Percentiles rank a stretch among this genome's conserved stretches.
Evolutionary conservation across 768 basidiomycete species (phyloP).

Genomic region (Asterophora parasitica): DNA sequence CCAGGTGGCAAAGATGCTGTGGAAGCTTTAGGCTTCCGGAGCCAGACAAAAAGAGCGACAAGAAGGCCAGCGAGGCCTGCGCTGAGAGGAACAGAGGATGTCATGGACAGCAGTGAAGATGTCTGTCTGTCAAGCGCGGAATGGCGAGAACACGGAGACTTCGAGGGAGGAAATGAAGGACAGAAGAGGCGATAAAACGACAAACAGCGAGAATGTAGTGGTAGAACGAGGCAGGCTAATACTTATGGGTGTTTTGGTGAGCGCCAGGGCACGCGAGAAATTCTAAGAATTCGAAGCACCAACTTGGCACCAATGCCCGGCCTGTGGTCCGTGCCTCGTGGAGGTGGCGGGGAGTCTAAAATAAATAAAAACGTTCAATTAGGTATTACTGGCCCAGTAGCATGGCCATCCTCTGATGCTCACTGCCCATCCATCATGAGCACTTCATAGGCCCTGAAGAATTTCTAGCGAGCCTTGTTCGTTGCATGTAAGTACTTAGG

Average conservation of each 20-base stretch:
- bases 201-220: slow-evolving; percentile 7
- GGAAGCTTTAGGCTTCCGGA: slow-evolving; percentile 39
- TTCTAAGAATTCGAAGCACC: slow-evolving; percentile 17
- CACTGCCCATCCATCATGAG: no score
- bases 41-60: slow-evolving; percentile 35
- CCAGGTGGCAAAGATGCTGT: slow-evolving; percentile 55
- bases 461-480: no score
- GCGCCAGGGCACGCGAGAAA: slow-evolving; percentile 18
- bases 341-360: slow-evolving; percentile 2
- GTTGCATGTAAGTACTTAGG: no score
- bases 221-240: slow-evolving; percentile 9
- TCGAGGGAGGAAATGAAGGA: not conserved
- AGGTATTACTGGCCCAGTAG: slow-evolving; percentile 10
- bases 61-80: slow-evolving; percentile 33
- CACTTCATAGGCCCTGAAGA: no score
- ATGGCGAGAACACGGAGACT: not conserved
- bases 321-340: slow-evolving; percentile 12
- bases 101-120: slow-evolving; percentile 13
- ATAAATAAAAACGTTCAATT: not conserved
- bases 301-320: not conserved
- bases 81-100: slow-evolving; percentile 22
- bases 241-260: slow-evolving; percentile 15
- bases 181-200: not conserved
- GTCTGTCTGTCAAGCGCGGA: not conserved
- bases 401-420: not conserved